A percentile compares a stretch with the other conserved stretches of the same genome.
Evolutionary conservation across 768 basidiomycete genomes (phyloP).

Genomic region (Boletus coccyginus): DNA sequence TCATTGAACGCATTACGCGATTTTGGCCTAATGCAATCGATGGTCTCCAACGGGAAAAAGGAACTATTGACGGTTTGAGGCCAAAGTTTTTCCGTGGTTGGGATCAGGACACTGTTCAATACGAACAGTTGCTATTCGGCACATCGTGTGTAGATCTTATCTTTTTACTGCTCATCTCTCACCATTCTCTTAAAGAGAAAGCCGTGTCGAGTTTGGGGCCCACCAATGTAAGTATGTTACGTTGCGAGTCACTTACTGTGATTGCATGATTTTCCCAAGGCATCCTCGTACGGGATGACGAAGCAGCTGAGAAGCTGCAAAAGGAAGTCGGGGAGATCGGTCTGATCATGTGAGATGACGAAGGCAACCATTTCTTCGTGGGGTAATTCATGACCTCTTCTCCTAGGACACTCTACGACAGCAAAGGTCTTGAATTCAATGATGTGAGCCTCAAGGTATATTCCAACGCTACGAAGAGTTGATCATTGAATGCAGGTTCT

Average conservation of each 20-base stretch:
- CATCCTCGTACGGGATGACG: conserved; percentile 50
- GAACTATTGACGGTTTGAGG: conserved; percentile 49
- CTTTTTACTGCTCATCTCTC: not conserved
- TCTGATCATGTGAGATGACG: too few relatives aligned
- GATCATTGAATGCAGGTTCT: conserved; percentile 48
- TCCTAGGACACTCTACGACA: too few relatives aligned
- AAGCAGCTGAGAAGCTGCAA: too few relatives aligned
- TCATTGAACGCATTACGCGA: conserved; percentile 45
- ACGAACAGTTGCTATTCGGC: conserved; percentile 47
- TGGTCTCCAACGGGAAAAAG: conserved; percentile 50
- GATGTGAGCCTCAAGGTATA: too few relatives aligned
- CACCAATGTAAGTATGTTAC: conserved; percentile 51
- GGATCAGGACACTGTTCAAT: conserved; percentile 40
- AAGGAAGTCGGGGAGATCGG: too few relatives aligned
- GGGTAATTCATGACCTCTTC: too few relatives aligned
- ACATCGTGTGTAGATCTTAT: not conserved
- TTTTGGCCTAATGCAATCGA: conserved; percentile 72
- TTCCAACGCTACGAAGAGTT: not conserved
- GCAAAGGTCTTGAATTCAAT: too few relatives aligned
- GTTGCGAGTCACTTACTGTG: not conserved
- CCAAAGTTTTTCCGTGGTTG: conserved; percentile 58
- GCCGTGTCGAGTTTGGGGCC: conserved; percentile 57
- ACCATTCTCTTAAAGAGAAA: conserved; percentile 34
- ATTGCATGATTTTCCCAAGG: conserved; percentile 35
- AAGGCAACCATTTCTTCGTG: too few relatives aligned